A percentile compares a stretch with the other conserved stretches of the same genome.
These are phyloP conservation scores for Eucalyptus pauciflora DNA, from an alignment of 345 rosid species.

Conservation along the genomic window DNA sequence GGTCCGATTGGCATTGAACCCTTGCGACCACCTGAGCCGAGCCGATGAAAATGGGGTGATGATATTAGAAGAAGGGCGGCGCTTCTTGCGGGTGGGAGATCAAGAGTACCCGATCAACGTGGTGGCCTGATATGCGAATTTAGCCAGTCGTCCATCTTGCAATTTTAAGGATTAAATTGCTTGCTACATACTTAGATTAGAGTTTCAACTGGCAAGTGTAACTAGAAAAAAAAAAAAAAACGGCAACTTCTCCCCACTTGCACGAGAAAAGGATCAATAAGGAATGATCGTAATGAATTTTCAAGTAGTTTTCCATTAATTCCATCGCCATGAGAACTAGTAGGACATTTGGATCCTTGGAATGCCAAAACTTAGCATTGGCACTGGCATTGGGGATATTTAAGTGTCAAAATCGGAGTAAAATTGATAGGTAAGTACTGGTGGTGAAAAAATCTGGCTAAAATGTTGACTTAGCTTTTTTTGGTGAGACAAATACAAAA, in stretches of 20 bases:
- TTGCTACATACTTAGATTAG: neutral
- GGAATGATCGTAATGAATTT: neutral
- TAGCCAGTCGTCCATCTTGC: neutral
- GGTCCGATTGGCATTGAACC: constrained; percentile 38
- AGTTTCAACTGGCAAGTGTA: neutral
- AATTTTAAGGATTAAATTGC: neutral
- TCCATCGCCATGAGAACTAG: too few relatives aligned
- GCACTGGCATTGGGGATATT: fast-evolving
- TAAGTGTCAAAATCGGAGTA: fast-evolving
- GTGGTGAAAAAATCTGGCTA: fast-evolving
- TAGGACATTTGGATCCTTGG: fast-evolving
- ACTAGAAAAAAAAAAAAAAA: neutral
- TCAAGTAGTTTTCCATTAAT: neutral
- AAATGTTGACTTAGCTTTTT: too few relatives aligned
- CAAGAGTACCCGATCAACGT: constrained; percentile 41
- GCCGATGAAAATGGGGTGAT: constrained; percentile 56
- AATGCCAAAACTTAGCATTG: too few relatives aligned
- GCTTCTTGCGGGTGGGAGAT: constrained; percentile 59
- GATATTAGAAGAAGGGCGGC: constrained; percentile 66
- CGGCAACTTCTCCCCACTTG: neutral
- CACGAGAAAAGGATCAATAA: neutral
- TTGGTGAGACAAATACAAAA: too few relatives aligned
- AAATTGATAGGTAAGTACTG: fast-evolving
- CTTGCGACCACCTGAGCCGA: constrained; percentile 60
- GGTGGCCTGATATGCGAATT: constrained; percentile 2